phyloP scores from a whole-genome alignment of 2,329 filamentous ascomycete species.

The Fusarium lateritium region DNA sequence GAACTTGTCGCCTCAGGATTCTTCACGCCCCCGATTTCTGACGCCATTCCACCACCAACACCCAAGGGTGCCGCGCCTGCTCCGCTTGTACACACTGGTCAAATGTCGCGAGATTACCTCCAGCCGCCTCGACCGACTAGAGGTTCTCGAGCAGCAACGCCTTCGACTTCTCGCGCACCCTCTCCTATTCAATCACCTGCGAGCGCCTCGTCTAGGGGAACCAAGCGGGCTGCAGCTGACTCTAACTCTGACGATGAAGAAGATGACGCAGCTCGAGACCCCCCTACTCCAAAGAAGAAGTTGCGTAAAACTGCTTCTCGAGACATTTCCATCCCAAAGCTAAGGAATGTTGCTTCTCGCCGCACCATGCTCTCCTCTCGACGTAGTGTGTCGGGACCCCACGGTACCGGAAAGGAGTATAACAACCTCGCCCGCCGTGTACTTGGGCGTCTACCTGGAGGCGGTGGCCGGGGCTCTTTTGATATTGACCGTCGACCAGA shows the following conservation, averaged over 20 bases:
- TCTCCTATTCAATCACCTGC: slow-evolving; percentile 53
- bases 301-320: slow-evolving; percentile 67
- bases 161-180: slow-evolving; percentile 36
- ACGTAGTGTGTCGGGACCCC: slow-evolving; percentile 49
- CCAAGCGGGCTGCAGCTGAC: slow-evolving; percentile 63
- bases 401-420: slow-evolving; percentile 39
- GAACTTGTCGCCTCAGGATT: slow-evolving; percentile 48
- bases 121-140: slow-evolving; percentile 48
- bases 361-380: slow-evolving; percentile 43
- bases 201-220: slow-evolving; percentile 61
- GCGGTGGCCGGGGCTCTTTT: slow-evolving; percentile 34
- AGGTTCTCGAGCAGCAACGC: slow-evolving; percentile 46
- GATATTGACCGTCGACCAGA: slow-evolving; percentile 33
- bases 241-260: slow-evolving; percentile 55
- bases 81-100: slow-evolving; percentile 35
- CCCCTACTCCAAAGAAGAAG: slow-evolving; percentile 61
- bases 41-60: slow-evolving; percentile 31
- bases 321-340: slow-evolving; percentile 56
- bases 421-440: slow-evolving; percentile 49
- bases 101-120: slow-evolving; percentile 35
- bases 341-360: slow-evolving; percentile 52
- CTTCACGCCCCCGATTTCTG: slow-evolving; percentile 44
- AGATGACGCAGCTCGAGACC: slow-evolving; percentile 37
- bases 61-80: slow-evolving; percentile 41
- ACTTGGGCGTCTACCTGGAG: slow-evolving; percentile 45